Evolutionary conservation across 2,329 filamentous ascomycete species (phyloP).

Genomic region (Dothideomycetes sp.): DNA sequence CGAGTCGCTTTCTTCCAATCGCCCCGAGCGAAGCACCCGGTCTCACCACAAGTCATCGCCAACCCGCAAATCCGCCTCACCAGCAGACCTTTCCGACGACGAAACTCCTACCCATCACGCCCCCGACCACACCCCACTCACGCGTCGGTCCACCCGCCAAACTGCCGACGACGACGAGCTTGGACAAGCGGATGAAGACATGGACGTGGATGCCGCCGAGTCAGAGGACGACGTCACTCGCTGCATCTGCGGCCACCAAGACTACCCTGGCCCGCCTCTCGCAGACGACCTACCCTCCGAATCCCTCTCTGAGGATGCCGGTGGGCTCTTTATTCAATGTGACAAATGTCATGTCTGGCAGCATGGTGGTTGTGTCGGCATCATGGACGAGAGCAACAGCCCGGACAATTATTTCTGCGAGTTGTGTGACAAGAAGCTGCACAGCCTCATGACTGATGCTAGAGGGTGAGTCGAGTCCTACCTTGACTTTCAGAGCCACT

Average conservation of each 20-base stretch:
- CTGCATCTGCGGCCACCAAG: constrained; percentile 87
- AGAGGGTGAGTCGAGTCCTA: constrained; percentile 62
- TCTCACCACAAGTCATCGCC: constrained; percentile 63
- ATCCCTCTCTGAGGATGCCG: constrained; percentile 67
- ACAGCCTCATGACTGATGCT: constrained; percentile 67
- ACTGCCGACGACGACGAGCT: constrained; percentile 50
- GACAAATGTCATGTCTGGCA: constrained; percentile 98
- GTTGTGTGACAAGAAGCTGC: constrained; percentile 81
- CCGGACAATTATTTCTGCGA: constrained; percentile 98
- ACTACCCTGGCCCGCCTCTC: constrained; percentile 76
- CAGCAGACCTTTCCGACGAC: constrained; percentile 56
- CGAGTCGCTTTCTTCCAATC: constrained; percentile 59
- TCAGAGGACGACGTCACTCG: constrained; percentile 88
- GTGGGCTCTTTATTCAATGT: constrained; percentile 95
- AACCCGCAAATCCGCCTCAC: constrained; percentile 63
- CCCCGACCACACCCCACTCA: constrained; percentile 55
- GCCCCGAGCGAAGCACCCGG: constrained; percentile 61
- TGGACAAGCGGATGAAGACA: constrained; percentile 25
- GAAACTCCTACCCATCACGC: constrained; percentile 44
- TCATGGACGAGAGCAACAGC: constrained; percentile 84
- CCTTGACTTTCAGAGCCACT: constrained; percentile 1
- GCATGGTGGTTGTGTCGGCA: constrained; percentile 93
- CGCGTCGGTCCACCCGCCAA: constrained; percentile 68
- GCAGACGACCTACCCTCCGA: constrained; percentile 33
- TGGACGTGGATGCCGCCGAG: constrained; percentile 47